Conservation (phyloP, 768 basidiomycete genomes). For the Mycena capillaripes region DNA sequence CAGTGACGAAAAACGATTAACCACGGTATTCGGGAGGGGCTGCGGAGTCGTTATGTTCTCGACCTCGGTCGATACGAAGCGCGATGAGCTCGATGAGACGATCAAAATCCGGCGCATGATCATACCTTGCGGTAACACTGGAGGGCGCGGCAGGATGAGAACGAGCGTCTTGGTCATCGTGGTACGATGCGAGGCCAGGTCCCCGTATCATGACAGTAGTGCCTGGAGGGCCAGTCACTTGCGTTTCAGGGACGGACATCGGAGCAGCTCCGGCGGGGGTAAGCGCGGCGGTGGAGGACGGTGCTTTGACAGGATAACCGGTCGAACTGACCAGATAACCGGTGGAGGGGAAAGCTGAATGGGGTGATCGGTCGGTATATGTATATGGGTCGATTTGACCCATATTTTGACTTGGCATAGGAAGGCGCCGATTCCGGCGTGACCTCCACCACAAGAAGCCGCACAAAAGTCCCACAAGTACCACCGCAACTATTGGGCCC, state of each 20-base stretch:
- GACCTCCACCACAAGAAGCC: conserved; percentile 17
- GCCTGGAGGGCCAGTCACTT: conserved; percentile 11
- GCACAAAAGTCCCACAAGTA: neutral
- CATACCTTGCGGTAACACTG: too few relatives aligned
- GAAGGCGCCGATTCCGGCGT: conserved; percentile 2
- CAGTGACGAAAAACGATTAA: neutral
- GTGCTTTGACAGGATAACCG: neutral
- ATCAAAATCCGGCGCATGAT: conserved; percentile 19
- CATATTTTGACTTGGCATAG: neutral
- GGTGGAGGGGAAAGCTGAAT: neutral
- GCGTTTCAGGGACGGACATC: neutral
- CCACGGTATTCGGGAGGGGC: conserved; percentile 26
- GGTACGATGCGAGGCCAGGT: neutral
- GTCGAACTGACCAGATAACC: neutral
- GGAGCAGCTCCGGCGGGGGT: neutral
- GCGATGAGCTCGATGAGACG: conserved; percentile 27
- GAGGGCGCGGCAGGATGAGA: neutral
- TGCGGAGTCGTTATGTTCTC: neutral
- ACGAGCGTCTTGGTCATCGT: neutral
- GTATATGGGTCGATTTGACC: neutral
- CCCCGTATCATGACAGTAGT: conserved; percentile 15
- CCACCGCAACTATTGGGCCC: conserved; percentile 24
- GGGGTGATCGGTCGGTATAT: conserved; percentile 5
- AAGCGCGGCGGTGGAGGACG: neutral
- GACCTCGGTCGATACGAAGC: too few relatives aligned